These are phyloP conservation scores for Populus euphratica DNA, from an alignment of 345 rosid genomes.

Conservation along the genomic window DNA sequence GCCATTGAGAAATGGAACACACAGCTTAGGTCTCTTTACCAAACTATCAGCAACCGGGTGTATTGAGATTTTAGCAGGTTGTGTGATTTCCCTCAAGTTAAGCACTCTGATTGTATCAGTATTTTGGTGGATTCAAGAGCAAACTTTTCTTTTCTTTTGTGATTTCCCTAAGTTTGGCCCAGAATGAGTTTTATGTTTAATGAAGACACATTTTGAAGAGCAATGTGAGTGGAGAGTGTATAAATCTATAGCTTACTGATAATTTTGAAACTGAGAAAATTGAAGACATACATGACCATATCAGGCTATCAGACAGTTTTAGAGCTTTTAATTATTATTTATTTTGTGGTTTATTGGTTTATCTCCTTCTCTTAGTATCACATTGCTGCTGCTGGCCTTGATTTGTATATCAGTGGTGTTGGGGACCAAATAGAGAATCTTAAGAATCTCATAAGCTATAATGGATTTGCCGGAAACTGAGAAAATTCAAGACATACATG, in stretches of 20 bases:
- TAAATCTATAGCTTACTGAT: slow-evolving; percentile 2
- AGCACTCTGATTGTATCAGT: background rate
- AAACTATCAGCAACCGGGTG: slow-evolving; percentile 65
- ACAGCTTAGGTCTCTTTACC: slow-evolving; percentile 71
- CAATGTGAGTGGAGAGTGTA: slow-evolving; percentile 5
- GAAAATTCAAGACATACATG: background rate
- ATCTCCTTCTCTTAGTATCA: background rate
- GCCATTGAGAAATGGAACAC: slow-evolving; percentile 97
- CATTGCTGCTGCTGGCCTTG: background rate
- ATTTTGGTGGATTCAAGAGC: background rate
- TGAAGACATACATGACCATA: background rate
- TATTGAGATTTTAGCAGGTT: slow-evolving; percentile 30
- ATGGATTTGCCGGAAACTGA: background rate
- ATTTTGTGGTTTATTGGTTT: background rate
- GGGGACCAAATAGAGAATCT: background rate
- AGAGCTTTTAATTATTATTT: background rate
- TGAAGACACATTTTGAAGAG: slow-evolving; percentile 1
- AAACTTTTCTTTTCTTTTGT: background rate
- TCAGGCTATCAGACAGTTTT: background rate
- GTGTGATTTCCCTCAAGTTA: background rate
- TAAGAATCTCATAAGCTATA: background rate
- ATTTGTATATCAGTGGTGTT: background rate
- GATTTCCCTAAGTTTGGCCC: background rate
- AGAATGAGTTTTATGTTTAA: background rate
- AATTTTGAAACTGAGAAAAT: slow-evolving; percentile 7